Conservation (phyloP, 2,329 filamentous ascomycete species). For the Periconia sp. region DNA sequence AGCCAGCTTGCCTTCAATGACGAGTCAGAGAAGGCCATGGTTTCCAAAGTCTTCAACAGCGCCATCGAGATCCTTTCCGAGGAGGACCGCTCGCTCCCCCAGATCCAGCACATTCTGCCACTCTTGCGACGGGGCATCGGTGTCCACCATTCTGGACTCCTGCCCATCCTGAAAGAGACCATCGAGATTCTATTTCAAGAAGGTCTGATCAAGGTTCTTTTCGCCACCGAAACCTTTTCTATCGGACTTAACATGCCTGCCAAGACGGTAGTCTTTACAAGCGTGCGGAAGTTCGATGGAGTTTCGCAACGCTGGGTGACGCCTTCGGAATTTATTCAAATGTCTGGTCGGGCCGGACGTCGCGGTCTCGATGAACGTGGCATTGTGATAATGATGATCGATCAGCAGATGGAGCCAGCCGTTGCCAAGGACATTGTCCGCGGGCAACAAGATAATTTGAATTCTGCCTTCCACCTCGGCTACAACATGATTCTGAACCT, state of each 20-base stretch:
- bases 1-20: slow-evolving; percentile 92
- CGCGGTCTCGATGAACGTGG: slow-evolving; percentile 96
- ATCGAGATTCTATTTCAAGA: slow-evolving; percentile 99
- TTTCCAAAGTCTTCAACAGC: slow-evolving; percentile 89
- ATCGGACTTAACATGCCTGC: slow-evolving; percentile 99
- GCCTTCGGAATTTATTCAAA: slow-evolving; percentile 96
- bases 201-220: slow-evolving; percentile 95
- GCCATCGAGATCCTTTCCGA: slow-evolving; percentile 92
- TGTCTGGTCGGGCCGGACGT: slow-evolving; percentile 96
- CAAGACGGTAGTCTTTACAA: slow-evolving; percentile 98
- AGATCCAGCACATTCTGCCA: slow-evolving; percentile 89
- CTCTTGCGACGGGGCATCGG: slow-evolving; percentile 90
- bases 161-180: slow-evolving; percentile 96
- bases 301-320: slow-evolving; percentile 80
- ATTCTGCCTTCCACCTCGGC: slow-evolving; percentile 95
- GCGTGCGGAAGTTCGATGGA: slow-evolving; percentile 94
- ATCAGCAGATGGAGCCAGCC: slow-evolving; percentile 92
- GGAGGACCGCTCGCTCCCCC: slow-evolving; percentile 84
- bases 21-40: slow-evolving; percentile 92
- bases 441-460: slow-evolving; percentile 94
- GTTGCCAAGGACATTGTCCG: slow-evolving; percentile 95
- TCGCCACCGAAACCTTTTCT: slow-evolving; percentile 98
- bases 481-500: slow-evolving; percentile 99
- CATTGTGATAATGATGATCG: slow-evolving; percentile 99
- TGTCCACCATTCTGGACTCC: slow-evolving; percentile 92